phyloP scores from a whole-genome alignment of 352 stramenopile species.

The Globisporangium iwayamae region DNA sequence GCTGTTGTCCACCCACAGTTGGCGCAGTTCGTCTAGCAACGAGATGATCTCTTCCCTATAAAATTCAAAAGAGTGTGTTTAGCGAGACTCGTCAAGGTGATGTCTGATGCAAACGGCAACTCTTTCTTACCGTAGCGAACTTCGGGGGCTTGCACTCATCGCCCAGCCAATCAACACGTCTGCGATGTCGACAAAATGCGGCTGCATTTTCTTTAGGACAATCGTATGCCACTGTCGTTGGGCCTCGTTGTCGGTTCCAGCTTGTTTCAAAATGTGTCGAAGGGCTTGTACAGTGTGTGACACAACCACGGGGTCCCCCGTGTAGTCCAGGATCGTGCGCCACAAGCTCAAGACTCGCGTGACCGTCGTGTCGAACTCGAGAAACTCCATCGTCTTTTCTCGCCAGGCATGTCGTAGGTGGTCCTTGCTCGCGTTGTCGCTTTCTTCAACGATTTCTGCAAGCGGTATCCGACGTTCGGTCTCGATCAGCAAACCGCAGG shows the following conservation, averaged over 20 bases:
- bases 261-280: slow-evolving; percentile 23
- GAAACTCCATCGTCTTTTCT: slow-evolving; percentile 36
- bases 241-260: slow-evolving; percentile 9
- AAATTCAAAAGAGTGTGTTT: neutral
- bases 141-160: slow-evolving; percentile 38
- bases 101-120: neutral
- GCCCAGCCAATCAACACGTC: slow-evolving; percentile 70
- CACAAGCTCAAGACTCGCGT: slow-evolving; percentile 38
- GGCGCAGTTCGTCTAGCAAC: slow-evolving; percentile 41
- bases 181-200: slow-evolving; percentile 68
- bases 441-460: neutral
- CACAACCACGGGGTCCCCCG: slow-evolving; percentile 36
- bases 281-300: slow-evolving; percentile 33
- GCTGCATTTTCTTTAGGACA: slow-evolving; percentile 44
- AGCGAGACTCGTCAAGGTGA: neutral
- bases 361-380: slow-evolving; percentile 43
- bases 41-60: slow-evolving; percentile 45
- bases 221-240: slow-evolving; percentile 23
- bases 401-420: slow-evolving; percentile 19
- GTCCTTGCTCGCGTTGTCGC: neutral
- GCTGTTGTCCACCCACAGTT: slow-evolving; percentile 65
- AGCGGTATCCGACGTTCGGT: slow-evolving; percentile 31
- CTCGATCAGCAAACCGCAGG: slow-evolving; percentile 35
- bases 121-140: slow-evolving; percentile 30
- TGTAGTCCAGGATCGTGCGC: slow-evolving; percentile 49